These are phyloP conservation scores for Panaeolus papilionaceus DNA, from an alignment of 768 basidiomycete species.

Conservation along the genomic window DNA sequence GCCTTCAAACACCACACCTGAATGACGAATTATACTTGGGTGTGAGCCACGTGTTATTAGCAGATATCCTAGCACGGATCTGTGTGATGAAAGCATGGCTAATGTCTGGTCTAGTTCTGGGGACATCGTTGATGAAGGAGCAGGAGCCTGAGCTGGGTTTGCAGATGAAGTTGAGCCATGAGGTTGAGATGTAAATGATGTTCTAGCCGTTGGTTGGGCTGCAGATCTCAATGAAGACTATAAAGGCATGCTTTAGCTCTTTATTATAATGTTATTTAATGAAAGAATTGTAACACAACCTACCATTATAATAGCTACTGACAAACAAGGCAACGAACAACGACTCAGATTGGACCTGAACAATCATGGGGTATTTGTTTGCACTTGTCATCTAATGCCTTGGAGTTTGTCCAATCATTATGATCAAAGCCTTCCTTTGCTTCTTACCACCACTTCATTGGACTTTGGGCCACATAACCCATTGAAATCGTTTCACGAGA, in stretches of 20 bases:
- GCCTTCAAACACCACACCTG: slow-evolving; percentile 86
- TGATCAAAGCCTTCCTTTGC: not conserved
- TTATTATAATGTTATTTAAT: slow-evolving; percentile 5
- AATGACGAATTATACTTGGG: slow-evolving; percentile 81
- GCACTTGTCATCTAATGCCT: not conserved
- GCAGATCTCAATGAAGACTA: not conserved
- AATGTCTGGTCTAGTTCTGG: slow-evolving; percentile 89
- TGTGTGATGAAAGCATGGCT: slow-evolving; percentile 75
- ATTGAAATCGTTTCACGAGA: not conserved
- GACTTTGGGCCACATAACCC: too few relatives aligned
- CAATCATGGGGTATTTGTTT: slow-evolving; percentile 4
- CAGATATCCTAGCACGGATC: slow-evolving; percentile 88
- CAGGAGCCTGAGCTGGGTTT: slow-evolving; percentile 26
- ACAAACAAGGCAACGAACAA: not conserved
- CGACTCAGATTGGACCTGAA: not conserved
- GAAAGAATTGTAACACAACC: not conserved
- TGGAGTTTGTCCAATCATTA: not conserved
- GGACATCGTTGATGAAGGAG: slow-evolving; percentile 46
- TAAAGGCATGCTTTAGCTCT: not conserved
- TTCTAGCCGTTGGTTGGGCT: slow-evolving; percentile 9
- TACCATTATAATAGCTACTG: slow-evolving; percentile 12
- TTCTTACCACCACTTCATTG: not conserved
- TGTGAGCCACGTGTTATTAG: slow-evolving; percentile 77
- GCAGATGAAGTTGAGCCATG: slow-evolving; percentile 28
- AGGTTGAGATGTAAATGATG: slow-evolving; percentile 11